phyloP scores from a whole-genome alignment of 1,284 basidiomycete genomes.

The Trichosporon coremiiforme region DNA sequence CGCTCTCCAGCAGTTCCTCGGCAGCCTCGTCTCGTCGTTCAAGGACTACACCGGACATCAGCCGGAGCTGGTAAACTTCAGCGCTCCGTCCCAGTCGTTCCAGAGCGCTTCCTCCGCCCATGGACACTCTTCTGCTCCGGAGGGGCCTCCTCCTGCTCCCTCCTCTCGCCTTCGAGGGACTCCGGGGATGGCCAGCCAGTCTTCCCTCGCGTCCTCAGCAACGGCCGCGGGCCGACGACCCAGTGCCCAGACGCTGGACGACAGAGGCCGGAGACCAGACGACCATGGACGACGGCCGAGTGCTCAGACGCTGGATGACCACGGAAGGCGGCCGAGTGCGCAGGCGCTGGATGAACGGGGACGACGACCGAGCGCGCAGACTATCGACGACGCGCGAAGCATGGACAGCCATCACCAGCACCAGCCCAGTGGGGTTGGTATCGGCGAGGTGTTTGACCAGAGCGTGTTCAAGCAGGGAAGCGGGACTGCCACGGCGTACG shows the following conservation, averaged over 20 bases:
- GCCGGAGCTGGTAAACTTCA: constrained; percentile 53
- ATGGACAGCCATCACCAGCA: neutral
- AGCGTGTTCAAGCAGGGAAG: neutral
- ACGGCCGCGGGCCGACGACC: neutral
- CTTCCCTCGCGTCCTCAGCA: neutral
- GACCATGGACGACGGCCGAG: constrained; percentile 9
- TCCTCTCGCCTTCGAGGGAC: neutral
- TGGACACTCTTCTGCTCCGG: neutral
- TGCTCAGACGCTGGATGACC: constrained; percentile 13
- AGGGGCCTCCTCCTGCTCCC: constrained; percentile 1
- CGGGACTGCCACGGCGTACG: neutral
- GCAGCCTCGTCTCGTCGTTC: constrained; percentile 70
- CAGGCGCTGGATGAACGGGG: constrained; percentile 1
- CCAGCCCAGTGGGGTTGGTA: neutral
- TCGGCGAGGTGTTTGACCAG: constrained; percentile 10
- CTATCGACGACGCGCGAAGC: neutral
- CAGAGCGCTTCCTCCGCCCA: neutral
- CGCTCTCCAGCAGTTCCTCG: constrained; percentile 70
- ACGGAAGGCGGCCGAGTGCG: neutral
- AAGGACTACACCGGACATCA: constrained; percentile 63
- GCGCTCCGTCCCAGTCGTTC: constrained; percentile 9
- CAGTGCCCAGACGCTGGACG: constrained; percentile 5
- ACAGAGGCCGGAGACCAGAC: neutral
- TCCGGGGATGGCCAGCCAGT: neutral
- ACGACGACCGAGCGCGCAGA: constrained; percentile 6